These are phyloP conservation scores for Rhizopogon salebrosus DNA, from an alignment of 768 basidiomycete genomes.

Conservation along the genomic window DNA sequence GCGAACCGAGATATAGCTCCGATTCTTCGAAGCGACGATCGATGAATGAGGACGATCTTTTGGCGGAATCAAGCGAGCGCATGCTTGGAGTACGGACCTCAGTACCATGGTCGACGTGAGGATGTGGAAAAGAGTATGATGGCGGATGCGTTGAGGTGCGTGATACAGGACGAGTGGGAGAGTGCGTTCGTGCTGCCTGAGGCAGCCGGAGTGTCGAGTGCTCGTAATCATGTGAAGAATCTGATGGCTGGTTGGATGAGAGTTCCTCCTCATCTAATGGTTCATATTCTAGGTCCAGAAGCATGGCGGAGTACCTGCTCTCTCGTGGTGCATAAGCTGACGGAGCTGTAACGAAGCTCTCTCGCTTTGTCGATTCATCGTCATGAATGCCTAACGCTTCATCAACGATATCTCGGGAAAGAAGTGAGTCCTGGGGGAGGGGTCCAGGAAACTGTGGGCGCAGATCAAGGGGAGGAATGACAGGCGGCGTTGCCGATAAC, in stretches of 20 bases:
- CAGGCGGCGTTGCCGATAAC: slow-evolving; percentile 33
- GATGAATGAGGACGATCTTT: slow-evolving; percentile 46
- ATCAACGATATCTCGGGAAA: slow-evolving; percentile 18
- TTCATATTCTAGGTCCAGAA: slow-evolving; percentile 14
- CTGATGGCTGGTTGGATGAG: slow-evolving; percentile 12
- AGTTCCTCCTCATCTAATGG: slow-evolving; percentile 9
- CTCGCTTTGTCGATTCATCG: slow-evolving; percentile 43
- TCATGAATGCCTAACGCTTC: slow-evolving; percentile 22
- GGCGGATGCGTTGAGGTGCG: slow-evolving; percentile 19
- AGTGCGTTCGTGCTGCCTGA: slow-evolving; percentile 8
- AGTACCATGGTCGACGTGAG: slow-evolving; percentile 11
- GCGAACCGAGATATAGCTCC: slow-evolving; percentile 28
- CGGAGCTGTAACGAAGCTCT: slow-evolving; percentile 52
- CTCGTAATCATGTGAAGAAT: slow-evolving; percentile 4
- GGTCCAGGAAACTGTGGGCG: slow-evolving; percentile 46
- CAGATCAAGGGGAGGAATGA: slow-evolving; percentile 56
- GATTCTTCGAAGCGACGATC: slow-evolving; percentile 46
- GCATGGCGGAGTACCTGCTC: slow-evolving; percentile 25
- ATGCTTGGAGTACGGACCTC: slow-evolving; percentile 21
- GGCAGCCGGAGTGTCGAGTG: neutral
- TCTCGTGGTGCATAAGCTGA: slow-evolving; percentile 19
- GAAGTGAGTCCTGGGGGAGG: slow-evolving; percentile 17
- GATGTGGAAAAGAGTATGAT: slow-evolving; percentile 15
- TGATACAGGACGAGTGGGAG: slow-evolving; percentile 13
- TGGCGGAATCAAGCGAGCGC: slow-evolving; percentile 18